Percentiles rank a stretch among this genome's conserved stretches.
Evolutionary conservation across 2,329 filamentous ascomycete genomes (phyloP).

Genomic region (Phaeosphaeria sp.): DNA sequence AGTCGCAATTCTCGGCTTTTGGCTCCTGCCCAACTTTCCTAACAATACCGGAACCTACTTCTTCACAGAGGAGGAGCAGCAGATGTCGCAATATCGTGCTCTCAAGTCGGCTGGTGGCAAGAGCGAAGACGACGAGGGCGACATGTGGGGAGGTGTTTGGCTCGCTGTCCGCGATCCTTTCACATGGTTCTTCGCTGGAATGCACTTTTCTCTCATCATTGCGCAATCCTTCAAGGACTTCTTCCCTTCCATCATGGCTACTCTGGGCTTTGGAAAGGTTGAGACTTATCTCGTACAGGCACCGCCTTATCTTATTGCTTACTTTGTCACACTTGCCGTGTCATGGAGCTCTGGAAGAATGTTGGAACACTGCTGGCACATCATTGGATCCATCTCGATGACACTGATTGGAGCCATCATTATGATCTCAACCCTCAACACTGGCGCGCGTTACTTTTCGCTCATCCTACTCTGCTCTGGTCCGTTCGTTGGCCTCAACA

Average conservation of each 20-base stretch:
- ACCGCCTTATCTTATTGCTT: conserved; percentile 47
- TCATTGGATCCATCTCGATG: conserved; percentile 26
- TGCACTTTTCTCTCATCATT: conserved; percentile 46
- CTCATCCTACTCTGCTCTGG: conserved; percentile 40
- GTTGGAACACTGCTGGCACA: conserved; percentile 40
- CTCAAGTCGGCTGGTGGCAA: conserved; percentile 31
- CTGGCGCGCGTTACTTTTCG: conserved; percentile 39
- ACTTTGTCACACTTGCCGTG: conserved; percentile 26
- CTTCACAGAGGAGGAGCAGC: conserved; percentile 19
- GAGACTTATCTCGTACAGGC: conserved; percentile 52
- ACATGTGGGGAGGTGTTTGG: conserved; percentile 45
- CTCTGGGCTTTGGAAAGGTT: conserved; percentile 17
- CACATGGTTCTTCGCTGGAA: conserved; percentile 49
- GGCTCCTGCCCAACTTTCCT: conserved; percentile 44
- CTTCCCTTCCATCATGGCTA: conserved; percentile 24
- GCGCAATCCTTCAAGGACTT: conserved; percentile 33
- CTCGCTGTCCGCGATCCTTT: conserved; percentile 47
- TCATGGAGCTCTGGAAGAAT: conserved; percentile 36
- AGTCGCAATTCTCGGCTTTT: conserved; percentile 37
- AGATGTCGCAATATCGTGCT: conserved; percentile 32
- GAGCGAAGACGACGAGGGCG: conserved; percentile 49
- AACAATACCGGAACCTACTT: conserved; percentile 14
- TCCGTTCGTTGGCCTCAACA: conserved; percentile 48
- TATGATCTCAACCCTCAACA: conserved; percentile 37
- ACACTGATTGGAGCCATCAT: conserved; percentile 27